Base-by-base conservation (phyloP, 805 yeast species). In the Kodamaea jinghongensis region DNA sequence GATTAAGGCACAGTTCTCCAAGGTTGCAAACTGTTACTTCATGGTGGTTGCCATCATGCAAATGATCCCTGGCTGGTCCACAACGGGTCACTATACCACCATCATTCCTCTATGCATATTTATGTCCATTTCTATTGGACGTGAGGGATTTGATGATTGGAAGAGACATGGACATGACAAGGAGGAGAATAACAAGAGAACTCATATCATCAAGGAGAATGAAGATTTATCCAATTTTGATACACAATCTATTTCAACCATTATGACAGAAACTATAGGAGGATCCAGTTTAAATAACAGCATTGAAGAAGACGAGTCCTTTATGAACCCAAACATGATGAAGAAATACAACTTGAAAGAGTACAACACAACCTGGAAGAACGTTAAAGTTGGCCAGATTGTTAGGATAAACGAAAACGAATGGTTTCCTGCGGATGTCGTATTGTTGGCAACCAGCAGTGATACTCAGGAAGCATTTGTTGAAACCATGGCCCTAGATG, bases 401-500 rank as follows among this genome's bases (percentile, higher is more conserved):
- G 70, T 93, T 4, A 71, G 74, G 43, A 65, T 93, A 13, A 64
- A 74, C 34, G 84, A 81, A 47, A 87, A 89, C 62, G 98, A 93
- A 44, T 86, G 96, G 85, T 75, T 91, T 4, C 99, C 99, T 0
- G 96, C 97, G 0, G 99, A 93, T 64, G 55, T 93, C 2, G 57
- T 93, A 2, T 51, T 93, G 2, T 55, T 93, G 30, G 75, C 90
- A 1, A 78, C 88, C 2, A 78, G 79, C 28, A 43, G 40, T 46
- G 89, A 83, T 28, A 76, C 81, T 42, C 73, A 75, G 27, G 77
- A 73, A 39, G 76, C 86, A 1, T 86, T 78, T 48, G 80, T 90
- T 13, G 99, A 93, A 60, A 93, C 99, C 1, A 89, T 91, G 91
- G 99, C 96, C 1, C 70, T 93, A 35, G 99, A 93, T 62, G 99